Conservation (phyloP, 208 protist species). For the Acanthamoeba triangularis region DNA sequence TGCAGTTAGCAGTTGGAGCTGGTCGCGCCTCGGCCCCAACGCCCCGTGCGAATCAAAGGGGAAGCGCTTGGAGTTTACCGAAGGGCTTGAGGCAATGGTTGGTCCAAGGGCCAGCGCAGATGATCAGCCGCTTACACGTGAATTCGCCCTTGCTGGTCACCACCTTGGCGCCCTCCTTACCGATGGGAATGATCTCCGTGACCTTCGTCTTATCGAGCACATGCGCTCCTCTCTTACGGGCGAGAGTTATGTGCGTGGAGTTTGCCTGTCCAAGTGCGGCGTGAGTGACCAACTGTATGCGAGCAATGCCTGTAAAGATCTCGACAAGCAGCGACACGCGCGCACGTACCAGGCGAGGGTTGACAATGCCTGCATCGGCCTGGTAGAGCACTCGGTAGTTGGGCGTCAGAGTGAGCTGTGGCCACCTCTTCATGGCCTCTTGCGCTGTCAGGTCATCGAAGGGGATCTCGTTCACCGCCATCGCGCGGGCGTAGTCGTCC, state of each 20-base stretch:
- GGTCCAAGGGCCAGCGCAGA: conserved; percentile 66
- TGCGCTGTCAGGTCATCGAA: conserved; percentile 43
- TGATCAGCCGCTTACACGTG: conserved; percentile 54
- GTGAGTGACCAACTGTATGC: background rate
- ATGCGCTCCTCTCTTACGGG: conserved; percentile 20
- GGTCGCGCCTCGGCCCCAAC: no score
- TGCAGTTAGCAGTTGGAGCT: no score
- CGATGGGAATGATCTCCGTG: conserved; percentile 18
- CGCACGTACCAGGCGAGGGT: conserved; percentile 19
- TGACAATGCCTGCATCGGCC: conserved; percentile 72
- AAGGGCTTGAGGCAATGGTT: conserved; percentile 50
- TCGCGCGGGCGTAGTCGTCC: conserved; percentile 58
- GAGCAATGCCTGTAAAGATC: background rate
- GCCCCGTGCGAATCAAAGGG: no score
- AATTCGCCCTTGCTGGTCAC: conserved; percentile 53
- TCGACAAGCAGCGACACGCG: background rate
- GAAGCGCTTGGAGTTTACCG: background rate
- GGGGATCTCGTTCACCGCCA: conserved; percentile 47
- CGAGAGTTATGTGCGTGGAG: conserved; percentile 58
- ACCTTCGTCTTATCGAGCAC: conserved; percentile 8
- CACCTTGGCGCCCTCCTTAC: conserved; percentile 52
- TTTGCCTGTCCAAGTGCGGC: conserved; percentile 6
- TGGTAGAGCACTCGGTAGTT: conserved; percentile 56
- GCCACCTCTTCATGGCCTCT: conserved; percentile 72
- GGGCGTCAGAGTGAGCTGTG: conserved; percentile 42